Percentiles rank a stretch among this genome's conserved stretches.
These are phyloP conservation scores for Geoglossum glabrum DNA, from an alignment of 495 filamentous ascomycete genomes.

Conservation along the genomic window DNA sequence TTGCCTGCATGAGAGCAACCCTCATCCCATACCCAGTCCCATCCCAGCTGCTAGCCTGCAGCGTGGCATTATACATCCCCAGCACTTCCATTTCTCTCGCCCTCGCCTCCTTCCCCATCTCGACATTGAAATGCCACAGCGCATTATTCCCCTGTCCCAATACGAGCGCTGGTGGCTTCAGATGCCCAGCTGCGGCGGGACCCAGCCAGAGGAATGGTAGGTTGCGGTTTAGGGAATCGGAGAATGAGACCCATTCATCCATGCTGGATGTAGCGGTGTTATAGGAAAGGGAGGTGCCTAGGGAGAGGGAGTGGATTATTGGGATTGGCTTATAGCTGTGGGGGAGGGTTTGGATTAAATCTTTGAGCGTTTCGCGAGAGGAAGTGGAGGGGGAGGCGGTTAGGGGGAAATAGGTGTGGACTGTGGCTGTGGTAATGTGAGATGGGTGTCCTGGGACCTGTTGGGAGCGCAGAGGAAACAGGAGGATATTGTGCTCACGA, in stretches of 20 bases:
- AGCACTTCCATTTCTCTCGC: constrained; percentile 23
- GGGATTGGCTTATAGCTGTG: constrained; percentile 25
- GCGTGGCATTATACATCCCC: constrained; percentile 28
- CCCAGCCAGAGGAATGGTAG: constrained; percentile 29
- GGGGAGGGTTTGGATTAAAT: constrained; percentile 12
- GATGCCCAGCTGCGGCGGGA: constrained; percentile 27
- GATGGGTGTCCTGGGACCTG: background rate
- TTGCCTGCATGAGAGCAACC: constrained; percentile 27
- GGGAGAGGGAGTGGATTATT: constrained; percentile 24
- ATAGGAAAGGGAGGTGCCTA: constrained; percentile 20
- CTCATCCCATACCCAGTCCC: constrained; percentile 24
- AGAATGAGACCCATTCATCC: constrained; percentile 23
- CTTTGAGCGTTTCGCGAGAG: constrained; percentile 12
- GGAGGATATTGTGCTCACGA: constrained; percentile 5
- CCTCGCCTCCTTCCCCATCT: constrained; percentile 20
- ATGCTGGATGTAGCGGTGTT: constrained; percentile 19
- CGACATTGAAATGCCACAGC: constrained; percentile 23
- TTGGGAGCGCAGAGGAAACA: background rate
- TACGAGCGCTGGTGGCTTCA: constrained; percentile 15
- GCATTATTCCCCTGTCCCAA: constrained; percentile 20
- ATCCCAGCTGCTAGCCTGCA: constrained; percentile 25
- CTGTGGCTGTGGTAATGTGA: constrained; percentile 15
- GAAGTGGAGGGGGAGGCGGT: constrained; percentile 18
- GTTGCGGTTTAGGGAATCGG: constrained; percentile 14
- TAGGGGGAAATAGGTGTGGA: constrained; percentile 22